Percentiles rank a stretch among this genome's conserved stretches.
phyloP scores from a whole-genome alignment of 176 grass and related monocot genomes.

The Zea mays region Zm-B73-REFERENCE-NAM-5.0 NC_050102.1:167831501-167832000 shows the following conservation, averaged over 20 bases:
- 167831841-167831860: too few relatives aligned
- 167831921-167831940: too few relatives aligned
- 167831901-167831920: too few relatives aligned
- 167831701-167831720: not conserved
- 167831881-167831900: too few relatives aligned
- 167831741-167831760: not conserved
- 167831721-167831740: not conserved
- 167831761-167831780: not conserved
- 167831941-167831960: too few relatives aligned
- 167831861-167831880: too few relatives aligned
- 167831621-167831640: constrained; percentile 6
- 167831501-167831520: not conserved
- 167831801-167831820: not conserved
- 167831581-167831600: not conserved
- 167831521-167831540: not conserved
- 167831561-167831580: constrained; percentile 34
- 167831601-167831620: not conserved
- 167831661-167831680: not conserved
- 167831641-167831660: not conserved
- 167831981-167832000: not conserved
- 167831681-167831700: not conserved
- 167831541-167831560: constrained; percentile 14
- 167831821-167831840: too few relatives aligned
- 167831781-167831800: not conserved
- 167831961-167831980: not conserved